Base-by-base conservation (phyloP, 495 filamentous ascomycete species). In the Xylona heveae region DNA sequence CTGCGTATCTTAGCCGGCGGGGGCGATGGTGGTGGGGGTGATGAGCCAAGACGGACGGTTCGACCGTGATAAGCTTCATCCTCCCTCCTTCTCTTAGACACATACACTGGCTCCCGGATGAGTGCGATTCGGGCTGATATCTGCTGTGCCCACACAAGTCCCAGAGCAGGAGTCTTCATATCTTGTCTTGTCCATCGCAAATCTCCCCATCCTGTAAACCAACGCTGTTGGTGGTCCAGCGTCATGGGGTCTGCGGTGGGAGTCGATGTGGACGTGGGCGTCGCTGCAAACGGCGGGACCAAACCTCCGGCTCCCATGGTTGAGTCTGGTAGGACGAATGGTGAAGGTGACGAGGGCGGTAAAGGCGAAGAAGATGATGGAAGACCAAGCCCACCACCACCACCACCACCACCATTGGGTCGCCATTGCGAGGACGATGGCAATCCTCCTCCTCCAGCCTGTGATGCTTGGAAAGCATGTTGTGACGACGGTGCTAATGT, bases 141-240 rank as follows among this genome's bases (percentile, higher is more conserved):
- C 53, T 88, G 78, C 35, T 81, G 90, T 21, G 78, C 68, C 88
- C 88, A 97, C 17, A 84, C 69, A 8, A 92, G 59, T 0, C 88
- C 88, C 33, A 95, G 54, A 6, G 76, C 71, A 0, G 88, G 88
- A 0, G 78, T 90, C 53, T 95, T 97, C 9, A 71, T 57, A 20
- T 53, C 48, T 14, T 39, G 47, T 16, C 53, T 26, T 13, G 10
- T 13, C 10, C n/a, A 3, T 10, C 5, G 8, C 12, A 10, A 6
- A 4, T 83, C 75, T 15, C 81, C 82, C 84, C 88, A 97, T 23
- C 88, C 88, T 2, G 78, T 85, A 50, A 93, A 93, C 64, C 78
- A 97, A 5, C 74, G 68, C 44, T 90, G 77, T 50, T 97, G 88
- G 48, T 90, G 79, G 37, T 82, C 67, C 10, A 94, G 64, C n/a